A percentile compares a stretch with the other conserved stretches of the same genome.
Conservation (phyloP, 106 monocot species). For the Alisma plantagoaquatica region DNA sequence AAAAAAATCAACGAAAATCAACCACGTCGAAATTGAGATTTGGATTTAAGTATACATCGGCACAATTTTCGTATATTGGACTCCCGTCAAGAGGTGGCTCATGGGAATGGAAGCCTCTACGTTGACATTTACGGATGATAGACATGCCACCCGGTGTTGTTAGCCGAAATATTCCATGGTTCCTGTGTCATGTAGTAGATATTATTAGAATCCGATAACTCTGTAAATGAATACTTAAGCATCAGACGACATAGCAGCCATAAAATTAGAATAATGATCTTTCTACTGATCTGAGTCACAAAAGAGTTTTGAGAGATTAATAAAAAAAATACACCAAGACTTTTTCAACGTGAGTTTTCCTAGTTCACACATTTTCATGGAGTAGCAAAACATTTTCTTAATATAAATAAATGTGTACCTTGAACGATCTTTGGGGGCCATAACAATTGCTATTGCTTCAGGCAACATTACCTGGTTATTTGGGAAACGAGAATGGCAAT, state of each 20-base stretch:
- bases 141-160: slow-evolving; percentile 80
- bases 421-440: slow-evolving; percentile 69
- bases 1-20: slow-evolving; percentile 40
- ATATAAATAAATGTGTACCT: slow-evolving; percentile 20
- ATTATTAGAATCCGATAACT: slow-evolving; percentile 5
- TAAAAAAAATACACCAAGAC: background rate
- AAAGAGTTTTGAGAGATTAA: background rate
- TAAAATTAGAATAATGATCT: background rate
- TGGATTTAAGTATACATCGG: slow-evolving; percentile 61
- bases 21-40: slow-evolving; percentile 68
- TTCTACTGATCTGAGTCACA: background rate
- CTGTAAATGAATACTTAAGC: background rate
- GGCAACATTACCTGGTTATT: slow-evolving; percentile 70
- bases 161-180: slow-evolving; percentile 72
- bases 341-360: background rate
- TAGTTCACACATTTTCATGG: background rate
- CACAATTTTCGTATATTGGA: slow-evolving; percentile 53
- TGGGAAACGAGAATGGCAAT: too few relatives aligned
- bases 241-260: background rate
- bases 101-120: slow-evolving; percentile 76
- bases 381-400: background rate
- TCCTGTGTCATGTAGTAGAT: too few relatives aligned
- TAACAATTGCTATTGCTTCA: slow-evolving; percentile 86
- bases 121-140: slow-evolving; percentile 53
- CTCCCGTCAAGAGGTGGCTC: slow-evolving; percentile 38